Conservation (phyloP, 163 green algal genomes). For the Prototheca stagnorum region DNA sequence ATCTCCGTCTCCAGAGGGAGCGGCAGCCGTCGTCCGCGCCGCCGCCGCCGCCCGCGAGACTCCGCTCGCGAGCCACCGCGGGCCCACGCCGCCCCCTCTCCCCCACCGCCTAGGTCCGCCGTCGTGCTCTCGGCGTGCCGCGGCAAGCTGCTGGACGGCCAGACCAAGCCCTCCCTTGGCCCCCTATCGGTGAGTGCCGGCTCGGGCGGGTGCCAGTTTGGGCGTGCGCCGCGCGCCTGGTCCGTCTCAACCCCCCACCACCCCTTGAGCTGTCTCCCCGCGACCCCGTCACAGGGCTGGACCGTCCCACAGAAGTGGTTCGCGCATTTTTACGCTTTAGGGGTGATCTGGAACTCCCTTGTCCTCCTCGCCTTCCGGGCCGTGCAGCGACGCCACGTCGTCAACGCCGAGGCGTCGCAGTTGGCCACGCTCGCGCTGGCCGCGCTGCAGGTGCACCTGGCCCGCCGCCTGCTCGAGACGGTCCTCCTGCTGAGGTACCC, state of each 20-base stretch:
- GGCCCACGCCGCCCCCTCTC: too few relatives aligned
- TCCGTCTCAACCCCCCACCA: too few relatives aligned
- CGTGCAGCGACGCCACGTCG: not conserved
- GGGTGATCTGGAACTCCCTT: constrained; percentile 28
- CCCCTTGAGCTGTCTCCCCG: too few relatives aligned
- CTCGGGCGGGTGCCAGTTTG: too few relatives aligned
- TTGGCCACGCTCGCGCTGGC: constrained; percentile 17
- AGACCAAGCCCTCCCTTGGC: constrained; percentile 25
- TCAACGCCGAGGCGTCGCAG: not conserved
- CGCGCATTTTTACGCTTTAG: constrained; percentile 63
- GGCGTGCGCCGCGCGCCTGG: too few relatives aligned
- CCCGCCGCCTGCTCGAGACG: constrained; percentile 44
- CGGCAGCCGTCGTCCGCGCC: too few relatives aligned
- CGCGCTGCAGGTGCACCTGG: constrained; percentile 51
- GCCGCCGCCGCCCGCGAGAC: too few relatives aligned
- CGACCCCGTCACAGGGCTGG: constrained; percentile 19
- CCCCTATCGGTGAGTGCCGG: constrained; percentile 22
- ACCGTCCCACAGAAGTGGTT: constrained; percentile 64
- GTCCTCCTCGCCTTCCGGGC: not conserved
- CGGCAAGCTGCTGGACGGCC: constrained; percentile 49
- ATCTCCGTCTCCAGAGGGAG: too few relatives aligned
- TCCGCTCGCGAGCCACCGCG: too few relatives aligned
- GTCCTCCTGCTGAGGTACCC: constrained; percentile 51
- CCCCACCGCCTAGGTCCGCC: constrained; percentile 30
- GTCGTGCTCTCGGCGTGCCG: constrained; percentile 50